phyloP scores from a whole-genome alignment of 1,284 basidiomycete genomes.

The Moniliophthora roreri region DNA sequence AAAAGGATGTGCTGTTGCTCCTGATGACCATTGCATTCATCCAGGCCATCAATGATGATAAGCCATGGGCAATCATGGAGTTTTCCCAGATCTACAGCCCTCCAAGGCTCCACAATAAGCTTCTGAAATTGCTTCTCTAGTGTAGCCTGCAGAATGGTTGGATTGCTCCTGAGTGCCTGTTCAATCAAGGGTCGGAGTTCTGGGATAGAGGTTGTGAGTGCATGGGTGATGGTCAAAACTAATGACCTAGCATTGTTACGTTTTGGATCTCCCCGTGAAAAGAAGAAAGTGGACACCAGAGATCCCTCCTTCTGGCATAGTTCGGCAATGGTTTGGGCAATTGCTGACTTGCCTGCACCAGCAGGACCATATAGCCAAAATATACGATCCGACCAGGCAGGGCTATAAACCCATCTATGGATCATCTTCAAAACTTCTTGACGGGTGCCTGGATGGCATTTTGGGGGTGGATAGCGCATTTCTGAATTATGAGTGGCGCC shows the following conservation, averaged over 20 bases:
- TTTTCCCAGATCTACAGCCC: too few relatives aligned
- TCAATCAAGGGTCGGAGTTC: background rate
- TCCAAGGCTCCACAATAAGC: background rate
- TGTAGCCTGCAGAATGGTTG: background rate
- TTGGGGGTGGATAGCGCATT: conserved; percentile 3
- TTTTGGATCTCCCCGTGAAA: conserved; percentile 8
- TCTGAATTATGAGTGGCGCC: conserved; percentile 4
- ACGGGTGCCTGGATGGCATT: conserved; percentile 17
- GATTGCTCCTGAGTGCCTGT: background rate
- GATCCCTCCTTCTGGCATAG: conserved; percentile 5
- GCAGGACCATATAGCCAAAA: conserved; percentile 19
- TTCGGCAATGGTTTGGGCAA: conserved; percentile 20
- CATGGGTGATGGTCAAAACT: conserved; percentile 5
- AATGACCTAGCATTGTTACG: conserved; percentile 4
- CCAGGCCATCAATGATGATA: conserved; percentile 9
- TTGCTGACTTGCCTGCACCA: conserved; percentile 20
- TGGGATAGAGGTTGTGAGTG: background rate
- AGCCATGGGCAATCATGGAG: too few relatives aligned
- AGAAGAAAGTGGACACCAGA: conserved; percentile 20
- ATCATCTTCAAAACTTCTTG: conserved; percentile 14
- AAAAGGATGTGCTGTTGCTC: background rate
- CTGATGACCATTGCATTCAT: background rate
- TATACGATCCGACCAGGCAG: background rate
- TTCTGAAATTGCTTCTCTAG: conserved; percentile 5
- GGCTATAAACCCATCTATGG: conserved; percentile 9